Evolutionary conservation across 352 stramenopile species (phyloP), one percentile per base, ranked within the genome.

Genomic region (Globisporangium nodosum): DNA sequence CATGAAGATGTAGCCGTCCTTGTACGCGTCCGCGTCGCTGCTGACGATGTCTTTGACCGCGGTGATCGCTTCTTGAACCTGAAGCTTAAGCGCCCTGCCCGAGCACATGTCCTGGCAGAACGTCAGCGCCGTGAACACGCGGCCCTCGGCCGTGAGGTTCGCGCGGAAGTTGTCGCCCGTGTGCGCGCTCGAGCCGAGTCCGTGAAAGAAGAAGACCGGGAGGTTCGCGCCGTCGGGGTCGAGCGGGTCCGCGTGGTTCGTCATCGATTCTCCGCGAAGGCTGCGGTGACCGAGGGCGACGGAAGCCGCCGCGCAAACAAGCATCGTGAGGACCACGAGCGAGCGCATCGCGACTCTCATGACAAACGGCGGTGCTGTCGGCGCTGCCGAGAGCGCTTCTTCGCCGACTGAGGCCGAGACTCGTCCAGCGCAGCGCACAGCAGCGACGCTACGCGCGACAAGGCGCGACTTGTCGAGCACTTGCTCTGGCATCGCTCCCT

Each of bases 121-220:
- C 15, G 31, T 49, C 20, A 77, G 69, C 4, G 69, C 37, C 16
- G 57, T 45, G 45, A 68, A 74, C 6, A 56, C 40, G 8, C 64
- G 63, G 6, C 52, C 39, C 2, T 70, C 51, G 3, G 52, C 60
- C 9, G 52, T 57, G 35, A 76, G 62, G 56, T 70, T 71, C n/a
- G 50, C n/a, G 31, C 52, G 30, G 9, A 65, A 48, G 20, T 58
- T 30, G 21, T 42, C 16, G 9, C 61, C 59, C 11, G 24, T 21
- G 5, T 30, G 27, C 4, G 55, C 50, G 24, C 55, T 56, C 8
- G 31, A 30, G 6, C 42, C 58, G 42, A 66, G 21, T 5, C 69
- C 69, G 49, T 76, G 69, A 53, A 76, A 73, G 54, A 67, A 76
- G 52, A 76, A 55, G 13, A 73, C 54, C 18, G 65, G 65, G 16